Evolutionary conservation across 2,329 filamentous ascomycete genomes (phyloP).

Genomic region (Cercospora citrullina): DNA sequence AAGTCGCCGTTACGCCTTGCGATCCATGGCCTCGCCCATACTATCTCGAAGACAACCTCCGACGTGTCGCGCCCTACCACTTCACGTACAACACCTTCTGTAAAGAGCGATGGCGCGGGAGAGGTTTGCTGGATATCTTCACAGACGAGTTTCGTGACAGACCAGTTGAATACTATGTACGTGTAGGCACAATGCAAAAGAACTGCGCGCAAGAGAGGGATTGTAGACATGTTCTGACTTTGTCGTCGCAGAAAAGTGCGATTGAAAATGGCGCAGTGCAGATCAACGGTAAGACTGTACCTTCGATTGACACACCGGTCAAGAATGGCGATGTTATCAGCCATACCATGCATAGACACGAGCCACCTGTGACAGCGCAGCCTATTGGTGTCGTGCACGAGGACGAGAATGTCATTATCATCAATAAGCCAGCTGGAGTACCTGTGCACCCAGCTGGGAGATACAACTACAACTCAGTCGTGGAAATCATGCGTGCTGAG

Average conservation of each 20-base stretch:
- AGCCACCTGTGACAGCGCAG: slow-evolving; percentile 83
- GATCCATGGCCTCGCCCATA: slow-evolving; percentile 70
- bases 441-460: slow-evolving; percentile 93
- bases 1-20: slow-evolving; percentile 54
- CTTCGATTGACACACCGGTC: slow-evolving; percentile 66
- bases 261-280: slow-evolving; percentile 77
- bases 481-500: slow-evolving; percentile 89
- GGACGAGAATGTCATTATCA: slow-evolving; percentile 89
- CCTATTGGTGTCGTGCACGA: slow-evolving; percentile 84
- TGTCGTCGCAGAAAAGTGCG: slow-evolving; percentile 59
- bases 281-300: slow-evolving; percentile 72
- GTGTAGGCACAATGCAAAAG: slow-evolving; percentile 28
- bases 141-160: slow-evolving; percentile 88
- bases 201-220: slow-evolving; percentile 22
- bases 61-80: slow-evolving; percentile 82
- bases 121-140: slow-evolving; percentile 82
- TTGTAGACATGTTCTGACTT: slow-evolving; percentile 29
- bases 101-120: slow-evolving; percentile 88
- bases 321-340: slow-evolving; percentile 89
- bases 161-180: slow-evolving; percentile 79
- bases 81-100: slow-evolving; percentile 94
- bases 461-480: slow-evolving; percentile 92
- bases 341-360: slow-evolving; percentile 92
- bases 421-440: slow-evolving; percentile 93
- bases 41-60: slow-evolving; percentile 77